A percentile compares a stretch with the other conserved stretches of the same genome.
phyloP scores from a whole-genome alignment of 2,329 filamentous ascomycete genomes.

The Hypoxylon sp. region DNA sequence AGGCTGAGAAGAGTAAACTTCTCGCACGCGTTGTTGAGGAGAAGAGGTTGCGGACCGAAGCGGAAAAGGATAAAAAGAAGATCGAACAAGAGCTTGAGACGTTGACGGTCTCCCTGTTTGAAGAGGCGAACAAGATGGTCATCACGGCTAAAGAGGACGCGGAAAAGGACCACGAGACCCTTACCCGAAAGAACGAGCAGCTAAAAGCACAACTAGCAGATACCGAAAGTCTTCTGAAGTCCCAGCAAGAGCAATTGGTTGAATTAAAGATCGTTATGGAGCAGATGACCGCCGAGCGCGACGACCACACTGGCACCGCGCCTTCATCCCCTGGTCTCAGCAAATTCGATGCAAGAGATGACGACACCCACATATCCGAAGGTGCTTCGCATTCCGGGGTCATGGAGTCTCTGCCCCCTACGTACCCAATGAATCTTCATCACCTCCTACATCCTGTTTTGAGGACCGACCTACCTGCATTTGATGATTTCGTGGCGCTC shows the following conservation, averaged over 20 bases:
- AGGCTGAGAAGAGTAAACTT: slow-evolving; percentile 72
- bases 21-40: slow-evolving; percentile 70
- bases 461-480: slow-evolving; percentile 81
- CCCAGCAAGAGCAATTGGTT: slow-evolving; percentile 90
- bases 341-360: slow-evolving; percentile 69
- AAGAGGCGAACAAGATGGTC: slow-evolving; percentile 99
- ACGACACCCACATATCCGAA: slow-evolving; percentile 52
- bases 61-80: slow-evolving; percentile 81
- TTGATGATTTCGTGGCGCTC: slow-evolving; percentile 84
- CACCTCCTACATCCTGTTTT: slow-evolving; percentile 86
- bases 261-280: slow-evolving; percentile 95
- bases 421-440: slow-evolving; percentile 75
- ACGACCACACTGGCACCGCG: slow-evolving; percentile 77
- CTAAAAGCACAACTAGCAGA: slow-evolving; percentile 85
- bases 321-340: slow-evolving; percentile 83
- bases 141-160: slow-evolving; percentile 90
- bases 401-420: slow-evolving; percentile 59
- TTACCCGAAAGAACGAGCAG: slow-evolving; percentile 87
- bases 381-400: slow-evolving; percentile 49
- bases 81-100: slow-evolving; percentile 94
- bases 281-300: slow-evolving; percentile 76
- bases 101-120: slow-evolving; percentile 91
- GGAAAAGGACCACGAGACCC: slow-evolving; percentile 79
- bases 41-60: slow-evolving; percentile 67
- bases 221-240: slow-evolving; percentile 83